A percentile compares a stretch with the other conserved stretches of the same genome.
Conservation (phyloP, 108 stramenopile genomes). For the Skeletonema tropicum region DNA sequence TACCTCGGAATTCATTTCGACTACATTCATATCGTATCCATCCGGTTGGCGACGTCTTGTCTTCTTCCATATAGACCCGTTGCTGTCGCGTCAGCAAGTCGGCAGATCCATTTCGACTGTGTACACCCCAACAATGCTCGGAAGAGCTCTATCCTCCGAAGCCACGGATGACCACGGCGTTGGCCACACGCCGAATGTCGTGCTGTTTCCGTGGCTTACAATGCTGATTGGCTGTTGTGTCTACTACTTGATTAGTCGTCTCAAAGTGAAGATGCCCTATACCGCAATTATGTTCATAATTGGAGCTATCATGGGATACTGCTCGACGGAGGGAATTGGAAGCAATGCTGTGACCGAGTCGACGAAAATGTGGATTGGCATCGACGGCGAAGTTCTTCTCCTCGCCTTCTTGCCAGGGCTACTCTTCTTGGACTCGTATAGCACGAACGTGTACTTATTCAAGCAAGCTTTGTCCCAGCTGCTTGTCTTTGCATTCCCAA, state of each 20-base stretch:
- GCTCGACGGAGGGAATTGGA: neutral
- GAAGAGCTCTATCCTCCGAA: no score
- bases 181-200: neutral
- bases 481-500: slow-evolving; percentile 87
- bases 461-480: slow-evolving; percentile 52
- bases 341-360: slow-evolving; percentile 49
- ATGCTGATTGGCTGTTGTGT: slow-evolving; percentile 27
- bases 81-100: no score
- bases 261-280: slow-evolving; percentile 57
- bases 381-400: slow-evolving; percentile 77
- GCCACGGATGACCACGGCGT: neutral
- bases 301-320: slow-evolving; percentile 69
- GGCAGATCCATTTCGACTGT: no score
- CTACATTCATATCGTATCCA: no score
- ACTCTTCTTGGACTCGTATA: slow-evolving; percentile 80
- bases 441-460: slow-evolving; percentile 76
- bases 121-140: no score
- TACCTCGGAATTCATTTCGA: no score
- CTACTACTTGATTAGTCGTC: slow-evolving; percentile 40
- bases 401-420: slow-evolving; percentile 91
- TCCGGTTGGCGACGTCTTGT: no score
- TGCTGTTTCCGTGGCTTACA: slow-evolving; percentile 24
- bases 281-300: slow-evolving; percentile 78
- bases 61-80: no score
- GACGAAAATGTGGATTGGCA: slow-evolving; percentile 58